Evolutionary conservation across 2,329 filamentous ascomycete genomes (phyloP).

Genomic region (Pseudopyricularia cyperi): DNA sequence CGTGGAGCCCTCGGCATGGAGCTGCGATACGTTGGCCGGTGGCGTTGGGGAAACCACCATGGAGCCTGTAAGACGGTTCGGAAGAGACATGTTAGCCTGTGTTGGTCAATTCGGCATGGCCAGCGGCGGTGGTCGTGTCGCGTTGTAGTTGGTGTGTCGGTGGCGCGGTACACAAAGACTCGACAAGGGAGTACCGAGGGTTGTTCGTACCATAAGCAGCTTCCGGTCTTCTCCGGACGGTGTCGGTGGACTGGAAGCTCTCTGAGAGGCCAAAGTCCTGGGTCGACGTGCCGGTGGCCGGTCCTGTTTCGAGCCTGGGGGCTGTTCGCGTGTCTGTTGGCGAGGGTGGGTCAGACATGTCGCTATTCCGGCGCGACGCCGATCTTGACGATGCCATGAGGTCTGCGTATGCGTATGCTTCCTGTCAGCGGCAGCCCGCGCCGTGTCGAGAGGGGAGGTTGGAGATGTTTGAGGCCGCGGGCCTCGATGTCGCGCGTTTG

Average conservation of each 20-base stretch:
- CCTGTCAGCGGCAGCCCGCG: neutral
- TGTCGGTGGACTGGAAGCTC: slow-evolving; percentile 46
- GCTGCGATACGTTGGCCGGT: slow-evolving; percentile 8
- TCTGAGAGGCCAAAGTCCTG: slow-evolving; percentile 35
- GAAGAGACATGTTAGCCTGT: slow-evolving; percentile 10
- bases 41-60: slow-evolving; percentile 11
- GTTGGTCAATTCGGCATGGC: neutral
- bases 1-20: slow-evolving; percentile 20
- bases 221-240: slow-evolving; percentile 44
- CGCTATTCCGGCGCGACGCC: slow-evolving; percentile 1
- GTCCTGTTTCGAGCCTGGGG: slow-evolving; percentile 17
- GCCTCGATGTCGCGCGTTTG: neutral
- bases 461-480: neutral
- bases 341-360: neutral
- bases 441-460: neutral
- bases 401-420: neutral
- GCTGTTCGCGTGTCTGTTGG: slow-evolving; percentile 4
- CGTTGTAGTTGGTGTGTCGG: slow-evolving; percentile 1
- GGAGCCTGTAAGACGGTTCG: slow-evolving; percentile 15
- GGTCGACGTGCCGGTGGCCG: slow-evolving; percentile 11
- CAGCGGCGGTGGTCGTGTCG: neutral
- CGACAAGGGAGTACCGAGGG: slow-evolving; percentile 3
- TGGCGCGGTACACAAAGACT: neutral
- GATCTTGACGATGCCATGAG: slow-evolving; percentile 1
- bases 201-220: slow-evolving; percentile 37